Conservation (phyloP, 345 rosid genomes). For the Brassica rapa region DNA sequence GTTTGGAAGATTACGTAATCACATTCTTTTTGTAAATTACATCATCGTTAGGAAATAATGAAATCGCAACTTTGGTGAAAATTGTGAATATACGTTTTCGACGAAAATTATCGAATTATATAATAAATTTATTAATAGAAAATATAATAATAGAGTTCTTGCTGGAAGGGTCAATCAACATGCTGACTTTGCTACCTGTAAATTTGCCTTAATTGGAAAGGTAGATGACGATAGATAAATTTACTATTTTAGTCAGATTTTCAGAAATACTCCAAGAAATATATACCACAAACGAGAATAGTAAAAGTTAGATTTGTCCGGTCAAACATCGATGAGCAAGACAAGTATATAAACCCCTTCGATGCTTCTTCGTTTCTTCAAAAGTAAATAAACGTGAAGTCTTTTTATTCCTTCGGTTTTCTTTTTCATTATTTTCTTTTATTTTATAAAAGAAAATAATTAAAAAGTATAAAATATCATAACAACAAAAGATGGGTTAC, state of each 20-base stretch:
- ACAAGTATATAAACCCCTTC: slow-evolving; percentile 28
- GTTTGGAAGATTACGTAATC: background rate
- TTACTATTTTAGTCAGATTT: slow-evolving; percentile 7
- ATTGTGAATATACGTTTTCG: background rate
- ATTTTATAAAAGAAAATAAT: slow-evolving; percentile 27
- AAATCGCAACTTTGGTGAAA: background rate
- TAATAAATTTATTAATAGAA: background rate
- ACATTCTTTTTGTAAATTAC: background rate
- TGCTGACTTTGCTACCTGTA: slow-evolving; percentile 20
- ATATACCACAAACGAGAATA: slow-evolving; percentile 32
- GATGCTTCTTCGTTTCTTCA: background rate
- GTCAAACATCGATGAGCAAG: slow-evolving; percentile 5
- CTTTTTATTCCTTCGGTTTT: background rate
- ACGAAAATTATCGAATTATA: background rate
- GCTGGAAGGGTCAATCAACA: too few relatives aligned
- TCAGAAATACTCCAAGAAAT: slow-evolving; percentile 6
- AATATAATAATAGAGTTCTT: background rate
- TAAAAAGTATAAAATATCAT: background rate
- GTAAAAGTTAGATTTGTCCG: slow-evolving; percentile 9
- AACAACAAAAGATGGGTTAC: slow-evolving; percentile 25
- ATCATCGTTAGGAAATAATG: background rate
- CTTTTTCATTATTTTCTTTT: slow-evolving; percentile 31
- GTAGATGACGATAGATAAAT: background rate
- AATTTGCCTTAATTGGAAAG: background rate
- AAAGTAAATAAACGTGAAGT: slow-evolving; percentile 6